Conservation (phyloP, 257 asterid genomes). For the Solanum sejunctum region DNA sequence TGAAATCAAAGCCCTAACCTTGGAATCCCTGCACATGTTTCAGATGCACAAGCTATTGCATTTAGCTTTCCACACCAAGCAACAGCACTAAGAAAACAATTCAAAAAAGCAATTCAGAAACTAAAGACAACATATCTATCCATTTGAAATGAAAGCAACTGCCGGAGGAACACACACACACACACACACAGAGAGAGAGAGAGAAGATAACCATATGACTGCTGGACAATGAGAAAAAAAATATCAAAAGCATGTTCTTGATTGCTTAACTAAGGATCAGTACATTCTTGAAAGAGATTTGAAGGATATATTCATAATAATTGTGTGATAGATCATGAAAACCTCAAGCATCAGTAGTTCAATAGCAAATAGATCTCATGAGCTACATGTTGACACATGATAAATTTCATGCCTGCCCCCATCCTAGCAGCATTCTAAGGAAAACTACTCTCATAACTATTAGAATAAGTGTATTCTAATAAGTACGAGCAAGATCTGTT, state of each 20-base stretch:
- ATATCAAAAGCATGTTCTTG: background rate
- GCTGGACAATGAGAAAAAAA: background rate
- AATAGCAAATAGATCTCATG: background rate
- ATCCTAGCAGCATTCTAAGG: background rate
- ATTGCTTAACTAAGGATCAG: background rate
- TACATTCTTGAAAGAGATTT: background rate
- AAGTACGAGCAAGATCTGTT: background rate
- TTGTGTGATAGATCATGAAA: background rate
- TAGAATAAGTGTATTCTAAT: background rate
- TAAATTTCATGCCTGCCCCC: background rate
- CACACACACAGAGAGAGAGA: too few relatives aligned
- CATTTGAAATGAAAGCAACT: background rate
- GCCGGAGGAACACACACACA: background rate
- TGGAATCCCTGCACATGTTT: constrained; percentile 97
- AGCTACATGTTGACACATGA: background rate
- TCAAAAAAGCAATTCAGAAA: background rate
- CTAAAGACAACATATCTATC: background rate
- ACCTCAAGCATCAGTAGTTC: background rate
- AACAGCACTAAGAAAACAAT: constrained; percentile 56
- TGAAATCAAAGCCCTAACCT: constrained; percentile 35
- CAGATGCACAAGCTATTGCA: constrained; percentile 95
- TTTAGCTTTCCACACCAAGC: constrained; percentile 99
- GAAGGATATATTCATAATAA: background rate
- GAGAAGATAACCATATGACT: background rate
- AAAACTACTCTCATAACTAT: background rate